phyloP scores from a whole-genome alignment of 2,329 filamentous ascomycete species.

The Rhexocercosporidium sp. region DNA sequence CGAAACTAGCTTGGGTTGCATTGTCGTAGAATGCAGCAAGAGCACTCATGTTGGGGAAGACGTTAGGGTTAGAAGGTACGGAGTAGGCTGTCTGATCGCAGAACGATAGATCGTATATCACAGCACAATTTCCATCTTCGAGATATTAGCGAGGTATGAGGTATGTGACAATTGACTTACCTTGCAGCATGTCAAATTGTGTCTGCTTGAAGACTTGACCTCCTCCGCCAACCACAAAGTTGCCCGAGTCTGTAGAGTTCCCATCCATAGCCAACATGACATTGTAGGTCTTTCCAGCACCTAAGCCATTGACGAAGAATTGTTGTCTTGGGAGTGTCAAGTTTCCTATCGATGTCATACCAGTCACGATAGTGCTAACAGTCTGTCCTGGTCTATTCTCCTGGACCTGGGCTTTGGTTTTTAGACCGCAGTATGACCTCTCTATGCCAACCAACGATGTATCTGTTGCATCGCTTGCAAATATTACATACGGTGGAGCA shows the following conservation, averaged over 20 bases:
- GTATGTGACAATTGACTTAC: conserved; percentile 52
- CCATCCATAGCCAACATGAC: conserved; percentile 71
- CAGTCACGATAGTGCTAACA: conserved; percentile 55
- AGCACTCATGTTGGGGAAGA: conserved; percentile 61
- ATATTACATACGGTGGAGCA: conserved; percentile 75
- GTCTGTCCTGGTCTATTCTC: conserved; percentile 57
- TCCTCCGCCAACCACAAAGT: conserved; percentile 69
- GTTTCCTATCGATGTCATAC: conserved; percentile 71
- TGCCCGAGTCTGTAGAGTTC: conserved; percentile 58
- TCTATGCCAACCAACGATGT: conserved; percentile 69
- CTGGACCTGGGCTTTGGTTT: conserved; percentile 66
- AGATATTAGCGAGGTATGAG: conserved; percentile 20
- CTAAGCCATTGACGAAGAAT: conserved; percentile 81
- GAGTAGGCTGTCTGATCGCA: conserved; percentile 90
- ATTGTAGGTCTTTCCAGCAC: conserved; percentile 71
- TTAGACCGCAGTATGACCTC: conserved; percentile 83
- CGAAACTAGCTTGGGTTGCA: conserved; percentile 71
- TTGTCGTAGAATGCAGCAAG: conserved; percentile 80
- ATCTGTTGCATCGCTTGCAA: conserved; percentile 67
- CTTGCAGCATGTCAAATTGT: conserved; percentile 77
- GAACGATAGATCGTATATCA: conserved; percentile 87
- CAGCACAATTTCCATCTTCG: conserved; percentile 77
- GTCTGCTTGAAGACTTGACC: conserved; percentile 75
- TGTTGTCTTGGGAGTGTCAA: conserved; percentile 80
- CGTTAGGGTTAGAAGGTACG: conserved; percentile 78